Evolutionary conservation across 2,329 filamentous ascomycete genomes (phyloP).

Genomic region (Cylindrodendrum hubeiense): DNA sequence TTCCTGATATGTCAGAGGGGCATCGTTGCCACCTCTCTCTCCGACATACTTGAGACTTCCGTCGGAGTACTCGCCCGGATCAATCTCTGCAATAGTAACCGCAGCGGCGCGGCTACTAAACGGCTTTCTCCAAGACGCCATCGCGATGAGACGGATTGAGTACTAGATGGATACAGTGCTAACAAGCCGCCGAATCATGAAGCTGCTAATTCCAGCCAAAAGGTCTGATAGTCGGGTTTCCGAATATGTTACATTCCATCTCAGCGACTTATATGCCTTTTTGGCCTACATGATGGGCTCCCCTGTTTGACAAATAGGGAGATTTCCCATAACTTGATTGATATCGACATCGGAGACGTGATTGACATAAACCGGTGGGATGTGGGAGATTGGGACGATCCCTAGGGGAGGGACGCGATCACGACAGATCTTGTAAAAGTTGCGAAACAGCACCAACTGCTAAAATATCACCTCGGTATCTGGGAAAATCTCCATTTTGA

Average conservation of each 20-base stretch:
- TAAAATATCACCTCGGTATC: no score
- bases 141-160: neutral
- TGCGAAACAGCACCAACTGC: neutral
- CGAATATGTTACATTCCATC: no score
- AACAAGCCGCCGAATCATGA: neutral
- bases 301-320: neutral
- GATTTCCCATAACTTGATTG: neutral
- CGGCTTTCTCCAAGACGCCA: conserved; percentile 16
- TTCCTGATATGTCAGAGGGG: conserved; percentile 14
- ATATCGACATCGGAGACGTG: conserved; percentile 12
- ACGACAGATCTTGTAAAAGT: neutral
- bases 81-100: neutral
- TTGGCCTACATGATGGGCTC: neutral
- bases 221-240: neutral
- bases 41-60: conserved; percentile 20
- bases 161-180: neutral
- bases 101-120: neutral
- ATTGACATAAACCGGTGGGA: conserved; percentile 15
- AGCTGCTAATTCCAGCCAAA: neutral
- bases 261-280: neutral
- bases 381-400: conserved; percentile 13
- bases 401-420: neutral
- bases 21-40: conserved; percentile 17
- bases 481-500: no score
- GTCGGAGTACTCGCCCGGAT: conserved; percentile 11